phyloP scores from a whole-genome alignment of 2,329 filamentous ascomycete genomes.

The Thielaviopsis euricoi region DNA sequence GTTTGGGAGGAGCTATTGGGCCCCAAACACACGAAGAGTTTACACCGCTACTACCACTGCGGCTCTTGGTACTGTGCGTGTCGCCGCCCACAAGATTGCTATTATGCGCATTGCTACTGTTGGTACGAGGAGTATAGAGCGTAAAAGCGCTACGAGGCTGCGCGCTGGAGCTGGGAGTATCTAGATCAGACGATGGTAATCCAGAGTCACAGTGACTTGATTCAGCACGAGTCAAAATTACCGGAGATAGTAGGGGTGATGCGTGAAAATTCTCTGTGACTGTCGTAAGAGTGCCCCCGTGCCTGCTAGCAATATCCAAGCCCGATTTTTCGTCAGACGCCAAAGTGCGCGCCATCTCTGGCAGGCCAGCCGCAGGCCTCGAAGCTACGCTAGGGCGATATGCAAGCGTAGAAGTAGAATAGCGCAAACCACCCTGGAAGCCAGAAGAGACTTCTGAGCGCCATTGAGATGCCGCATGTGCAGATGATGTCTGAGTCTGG shows the following conservation, averaged over 20 bases:
- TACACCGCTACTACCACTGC: background rate
- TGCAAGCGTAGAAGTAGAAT: background rate
- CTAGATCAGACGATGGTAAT: background rate
- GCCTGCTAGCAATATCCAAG: too few species aligned
- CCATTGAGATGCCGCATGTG: background rate
- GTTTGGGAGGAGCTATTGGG: conserved; percentile 19
- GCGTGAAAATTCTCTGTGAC: background rate
- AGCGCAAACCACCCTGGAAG: background rate
- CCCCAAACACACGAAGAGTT: conserved; percentile 17
- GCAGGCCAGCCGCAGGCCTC: background rate
- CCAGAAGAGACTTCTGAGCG: background rate
- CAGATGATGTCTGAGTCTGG: background rate
- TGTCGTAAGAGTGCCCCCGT: background rate
- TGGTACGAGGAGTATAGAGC: background rate
- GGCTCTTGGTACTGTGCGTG: background rate
- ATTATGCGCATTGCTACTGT: background rate
- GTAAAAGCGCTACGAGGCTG: background rate
- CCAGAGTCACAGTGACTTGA: background rate
- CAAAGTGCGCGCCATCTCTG: background rate
- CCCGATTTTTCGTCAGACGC: background rate
- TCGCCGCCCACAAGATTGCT: background rate
- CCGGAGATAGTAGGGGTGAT: background rate
- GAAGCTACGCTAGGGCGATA: background rate
- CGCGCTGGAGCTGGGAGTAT: background rate
- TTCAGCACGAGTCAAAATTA: background rate